Conservation (phyloP, 2,329 filamentous ascomycete species). For the Didymella arachidicola region DNA sequence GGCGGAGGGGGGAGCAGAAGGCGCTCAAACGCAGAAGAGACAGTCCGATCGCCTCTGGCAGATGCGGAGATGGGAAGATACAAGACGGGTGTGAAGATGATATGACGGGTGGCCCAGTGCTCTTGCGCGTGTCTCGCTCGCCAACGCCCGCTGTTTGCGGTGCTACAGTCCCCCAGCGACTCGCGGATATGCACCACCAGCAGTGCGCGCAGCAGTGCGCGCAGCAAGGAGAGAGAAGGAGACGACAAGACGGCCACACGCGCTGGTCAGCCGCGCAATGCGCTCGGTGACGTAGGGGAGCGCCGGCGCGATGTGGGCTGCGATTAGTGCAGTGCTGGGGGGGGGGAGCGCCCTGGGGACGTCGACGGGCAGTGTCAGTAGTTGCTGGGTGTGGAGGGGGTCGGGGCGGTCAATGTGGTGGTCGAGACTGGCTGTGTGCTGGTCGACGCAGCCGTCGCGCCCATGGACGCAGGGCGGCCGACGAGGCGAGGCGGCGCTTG, state of each 20-base stretch:
- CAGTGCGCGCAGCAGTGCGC: slow-evolving; percentile 18
- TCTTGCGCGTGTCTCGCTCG: slow-evolving; percentile 22
- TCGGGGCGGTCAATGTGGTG: too few relatives aligned
- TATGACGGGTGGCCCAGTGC: slow-evolving; percentile 37
- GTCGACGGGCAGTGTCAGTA: neutral
- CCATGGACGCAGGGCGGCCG: slow-evolving; percentile 4
- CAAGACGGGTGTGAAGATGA: slow-evolving; percentile 44
- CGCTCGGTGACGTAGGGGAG: slow-evolving; percentile 7
- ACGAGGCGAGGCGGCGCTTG: slow-evolving; percentile 23
- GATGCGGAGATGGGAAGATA: slow-evolving; percentile 49
- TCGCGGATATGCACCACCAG: slow-evolving; percentile 33
- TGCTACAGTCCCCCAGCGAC: slow-evolving; percentile 39
- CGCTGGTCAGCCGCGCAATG: slow-evolving; percentile 17
- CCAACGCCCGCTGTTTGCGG: slow-evolving; percentile 32
- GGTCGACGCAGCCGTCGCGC: slow-evolving; percentile 27
- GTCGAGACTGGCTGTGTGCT: neutral
- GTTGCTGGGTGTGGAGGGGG: too few relatives aligned
- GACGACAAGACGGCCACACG: slow-evolving; percentile 16
- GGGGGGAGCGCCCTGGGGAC: neutral
- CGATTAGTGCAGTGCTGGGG: slow-evolving; percentile 3
- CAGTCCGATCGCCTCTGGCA: slow-evolving; percentile 52
- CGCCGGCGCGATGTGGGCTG: neutral
- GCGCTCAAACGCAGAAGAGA: slow-evolving; percentile 42
- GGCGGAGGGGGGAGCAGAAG: slow-evolving; percentile 41
- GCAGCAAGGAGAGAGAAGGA: too few relatives aligned